phyloP scores from a whole-genome alignment of 2,329 filamentous ascomycete genomes.

The Geosmithia putterillii region DNA sequence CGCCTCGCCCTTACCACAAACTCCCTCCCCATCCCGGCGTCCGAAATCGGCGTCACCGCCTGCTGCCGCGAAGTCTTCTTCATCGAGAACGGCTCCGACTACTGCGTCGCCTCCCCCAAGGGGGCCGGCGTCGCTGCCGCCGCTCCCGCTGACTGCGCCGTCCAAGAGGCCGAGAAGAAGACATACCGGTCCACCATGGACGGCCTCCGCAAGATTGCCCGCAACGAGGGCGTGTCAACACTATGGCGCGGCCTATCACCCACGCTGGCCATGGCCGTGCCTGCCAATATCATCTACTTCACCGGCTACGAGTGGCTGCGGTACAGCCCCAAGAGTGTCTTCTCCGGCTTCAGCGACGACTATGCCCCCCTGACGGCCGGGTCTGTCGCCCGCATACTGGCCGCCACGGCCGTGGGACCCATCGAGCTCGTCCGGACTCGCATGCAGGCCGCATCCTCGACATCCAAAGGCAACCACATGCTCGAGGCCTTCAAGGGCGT shows the following conservation, averaged over 20 bases:
- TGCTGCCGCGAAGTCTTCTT: slow-evolving; percentile 98
- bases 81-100: slow-evolving; percentile 71
- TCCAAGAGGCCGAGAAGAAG: slow-evolving; percentile 72
- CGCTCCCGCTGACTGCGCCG: slow-evolving; percentile 58
- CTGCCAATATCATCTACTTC: slow-evolving; percentile 96
- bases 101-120: slow-evolving; percentile 62
- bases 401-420: slow-evolving; percentile 73
- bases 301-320: slow-evolving; percentile 95
- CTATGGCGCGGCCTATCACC: slow-evolving; percentile 92
- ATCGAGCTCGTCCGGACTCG: slow-evolving; percentile 91
- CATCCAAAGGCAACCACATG: slow-evolving; percentile 55
- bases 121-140: slow-evolving; percentile 28
- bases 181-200: slow-evolving; percentile 88
- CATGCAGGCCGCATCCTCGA: slow-evolving; percentile 63
- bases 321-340: slow-evolving; percentile 58
- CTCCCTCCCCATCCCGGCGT: slow-evolving; percentile 56
- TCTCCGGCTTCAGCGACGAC: slow-evolving; percentile 51
- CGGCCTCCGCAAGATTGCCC: slow-evolving; percentile 84
- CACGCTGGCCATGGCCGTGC: slow-evolving; percentile 85
- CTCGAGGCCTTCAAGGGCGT: slow-evolving; percentile 66
- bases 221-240: slow-evolving; percentile 77
- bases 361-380: slow-evolving; percentile 76
- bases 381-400: slow-evolving; percentile 62
- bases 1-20: slow-evolving; percentile 42
- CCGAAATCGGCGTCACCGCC: slow-evolving; percentile 80